Evolutionary conservation across 1,284 basidiomycete genomes (phyloP), one percentile per base, ranked within the genome.

Genomic region (Trametes hirsuta): DNA sequence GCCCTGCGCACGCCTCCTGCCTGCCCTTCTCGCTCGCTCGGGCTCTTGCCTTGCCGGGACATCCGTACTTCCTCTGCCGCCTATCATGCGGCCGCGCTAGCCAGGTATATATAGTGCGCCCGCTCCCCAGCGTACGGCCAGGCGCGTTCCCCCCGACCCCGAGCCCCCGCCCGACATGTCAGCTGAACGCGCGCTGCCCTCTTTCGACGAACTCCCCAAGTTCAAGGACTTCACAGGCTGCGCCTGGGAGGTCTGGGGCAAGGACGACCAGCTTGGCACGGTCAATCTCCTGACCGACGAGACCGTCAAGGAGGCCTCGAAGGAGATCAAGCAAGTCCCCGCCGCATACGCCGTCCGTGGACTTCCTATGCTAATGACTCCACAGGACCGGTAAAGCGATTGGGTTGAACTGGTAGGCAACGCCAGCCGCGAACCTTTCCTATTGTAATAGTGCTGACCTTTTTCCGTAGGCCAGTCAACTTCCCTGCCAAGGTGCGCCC

Each of bases 241-340:
- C 63, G 89, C 89, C 1, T 91, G 90, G 90, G 78, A 77, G 1
- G 79, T 91, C 3, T 91, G 88, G 87, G 88, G 88, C 21, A 72
- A 79, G 41, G 82, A 85, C 21, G 90, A 91, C 65, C 77, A 90
- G 67, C 76, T 91, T 11, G 89, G 89, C 5, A 91, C 88, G 2
- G 75, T 91, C 52, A 91, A 91, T 71, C 62, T 91, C 44, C 74
- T 91, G 53, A 90, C 89, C 2, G 81, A 84, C 18, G 80, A 83
- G 8, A 79, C 89, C 8, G 86, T 91, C 14, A 77, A 81, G 67
- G 76, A 76, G 45, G 82, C 85, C 12, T 84, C 86, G n/a, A 71
- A 75, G 51, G 87, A 90, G 69, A 84, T 91, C 45, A 79, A 77
- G 86, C 87, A 66, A 47, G 78, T 76, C 59, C 44, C 34, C 59